Conservation (phyloP, 1,284 basidiomycete species). For the Irpex sp. region DNA sequence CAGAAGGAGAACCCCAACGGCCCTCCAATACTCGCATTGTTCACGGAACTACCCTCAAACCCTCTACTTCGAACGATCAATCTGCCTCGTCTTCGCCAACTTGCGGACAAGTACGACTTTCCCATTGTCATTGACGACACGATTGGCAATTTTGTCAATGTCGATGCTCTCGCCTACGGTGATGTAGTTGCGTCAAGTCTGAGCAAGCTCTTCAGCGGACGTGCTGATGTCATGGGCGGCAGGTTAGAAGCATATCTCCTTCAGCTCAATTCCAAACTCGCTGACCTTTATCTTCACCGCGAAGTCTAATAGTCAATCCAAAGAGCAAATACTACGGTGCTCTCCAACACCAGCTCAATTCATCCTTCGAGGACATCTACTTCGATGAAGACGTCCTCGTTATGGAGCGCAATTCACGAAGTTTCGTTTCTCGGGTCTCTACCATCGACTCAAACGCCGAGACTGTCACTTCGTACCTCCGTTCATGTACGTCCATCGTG, state of each 20-base stretch:
- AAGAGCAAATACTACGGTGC: conserved; percentile 60
- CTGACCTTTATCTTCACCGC: conserved; percentile 1
- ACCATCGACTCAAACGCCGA: conserved; percentile 84
- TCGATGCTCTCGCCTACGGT: conserved; percentile 85
- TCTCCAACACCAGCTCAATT: conserved; percentile 59
- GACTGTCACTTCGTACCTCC: conserved; percentile 79
- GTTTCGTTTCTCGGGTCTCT: conserved; percentile 78
- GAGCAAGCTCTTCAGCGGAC: conserved; percentile 95
- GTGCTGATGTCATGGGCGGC: conserved; percentile 97
- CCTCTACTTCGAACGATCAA: conserved; percentile 87
- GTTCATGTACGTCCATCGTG: conserved; percentile 54
- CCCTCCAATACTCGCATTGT: conserved; percentile 63
- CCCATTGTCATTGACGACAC: conserved; percentile 95
- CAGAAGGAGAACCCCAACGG: conserved; percentile 34
- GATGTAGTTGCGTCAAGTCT: conserved; percentile 95
- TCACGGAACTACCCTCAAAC: conserved; percentile 93
- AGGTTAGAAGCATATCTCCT: conserved; percentile 49
- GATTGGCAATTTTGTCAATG: conserved; percentile 94
- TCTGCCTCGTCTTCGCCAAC: conserved; percentile 69
- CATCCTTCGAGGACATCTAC: conserved; percentile 82
- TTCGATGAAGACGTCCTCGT: conserved; percentile 93
- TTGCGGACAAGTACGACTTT: conserved; percentile 91
- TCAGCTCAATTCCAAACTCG: conserved; percentile 1
- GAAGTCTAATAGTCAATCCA: conserved; percentile 85
- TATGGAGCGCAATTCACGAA: conserved; percentile 96